These are phyloP conservation scores for Xerocomus brunneocitrinus DNA, from an alignment of 768 basidiomycete species.

Conservation along the genomic window DNA sequence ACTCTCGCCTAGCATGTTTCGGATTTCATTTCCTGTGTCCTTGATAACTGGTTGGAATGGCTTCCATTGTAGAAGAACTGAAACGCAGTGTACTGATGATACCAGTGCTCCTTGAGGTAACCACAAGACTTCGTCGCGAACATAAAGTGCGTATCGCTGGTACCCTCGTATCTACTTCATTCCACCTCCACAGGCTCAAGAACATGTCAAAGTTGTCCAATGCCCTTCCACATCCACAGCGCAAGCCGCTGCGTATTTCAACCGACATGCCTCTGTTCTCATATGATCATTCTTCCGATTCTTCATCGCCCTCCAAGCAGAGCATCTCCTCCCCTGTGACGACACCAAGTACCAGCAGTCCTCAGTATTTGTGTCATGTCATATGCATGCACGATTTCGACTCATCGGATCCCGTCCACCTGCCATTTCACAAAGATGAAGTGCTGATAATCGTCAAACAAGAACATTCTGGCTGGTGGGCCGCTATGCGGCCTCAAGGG, in stretches of 20 bases:
- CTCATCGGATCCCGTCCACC: slow-evolving; percentile 55
- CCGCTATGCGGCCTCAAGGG: slow-evolving; percentile 55
- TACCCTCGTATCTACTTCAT: not conserved
- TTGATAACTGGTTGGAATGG: not conserved
- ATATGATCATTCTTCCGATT: slow-evolving; percentile 27
- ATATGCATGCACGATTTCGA: slow-evolving; percentile 67
- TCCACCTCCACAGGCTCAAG: not conserved
- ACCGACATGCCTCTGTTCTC: slow-evolving; percentile 36
- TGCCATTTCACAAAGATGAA: slow-evolving; percentile 62
- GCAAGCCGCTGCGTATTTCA: slow-evolving; percentile 23
- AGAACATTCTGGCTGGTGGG: slow-evolving; percentile 80
- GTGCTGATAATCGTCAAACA: slow-evolving; percentile 63
- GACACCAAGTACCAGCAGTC: slow-evolving; percentile 29
- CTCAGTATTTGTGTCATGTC: slow-evolving; percentile 36
- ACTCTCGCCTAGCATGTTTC: not conserved
- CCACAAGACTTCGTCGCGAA: not conserved
- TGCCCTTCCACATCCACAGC: slow-evolving; percentile 4
- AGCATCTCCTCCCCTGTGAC: slow-evolving; percentile 13
- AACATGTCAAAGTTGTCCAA: slow-evolving; percentile 10
- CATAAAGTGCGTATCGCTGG: slow-evolving; percentile 2
- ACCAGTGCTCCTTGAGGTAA: not conserved
- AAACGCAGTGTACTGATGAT: not conserved
- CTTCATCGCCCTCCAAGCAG: slow-evolving; percentile 12
- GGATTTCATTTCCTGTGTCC: not conserved
- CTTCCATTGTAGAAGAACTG: not conserved